Percentiles rank a stretch among this genome's conserved stretches.
These are phyloP conservation scores for Fagopyrum tataricum DNA, from an alignment of 148 eudicot genomes.

Conservation along the genomic window DNA sequence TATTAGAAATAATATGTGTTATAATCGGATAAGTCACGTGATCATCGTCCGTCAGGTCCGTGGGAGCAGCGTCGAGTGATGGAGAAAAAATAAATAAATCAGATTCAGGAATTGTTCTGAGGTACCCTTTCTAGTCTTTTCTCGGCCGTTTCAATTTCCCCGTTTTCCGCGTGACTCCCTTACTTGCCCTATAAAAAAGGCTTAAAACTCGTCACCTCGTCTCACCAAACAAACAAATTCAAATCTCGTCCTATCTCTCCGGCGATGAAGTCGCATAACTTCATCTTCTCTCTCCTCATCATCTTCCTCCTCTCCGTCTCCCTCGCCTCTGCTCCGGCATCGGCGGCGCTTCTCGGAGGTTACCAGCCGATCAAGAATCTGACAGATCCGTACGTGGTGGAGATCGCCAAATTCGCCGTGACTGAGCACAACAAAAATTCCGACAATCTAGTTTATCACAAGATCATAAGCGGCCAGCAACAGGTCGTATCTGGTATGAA, in stretches of 20 bases:
- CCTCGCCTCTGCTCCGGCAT: neutral
- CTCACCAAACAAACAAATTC: neutral
- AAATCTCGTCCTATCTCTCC: neutral
- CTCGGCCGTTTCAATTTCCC: neutral
- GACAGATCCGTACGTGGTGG: conserved; percentile 27
- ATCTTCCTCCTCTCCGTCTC: neutral
- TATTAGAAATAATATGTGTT: no score
- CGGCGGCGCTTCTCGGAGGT: conserved; percentile 20
- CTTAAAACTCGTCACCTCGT: neutral
- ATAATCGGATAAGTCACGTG: no score
- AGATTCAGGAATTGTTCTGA: no score
- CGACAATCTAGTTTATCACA: conserved; percentile 9
- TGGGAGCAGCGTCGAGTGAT: no score
- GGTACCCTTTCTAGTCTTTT: neutral
- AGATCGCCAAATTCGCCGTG: conserved; percentile 45
- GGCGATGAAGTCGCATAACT: neutral
- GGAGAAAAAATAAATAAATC: no score
- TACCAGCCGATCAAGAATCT: conserved; percentile 30
- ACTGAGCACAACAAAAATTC: conserved; percentile 27
- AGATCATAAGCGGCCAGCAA: conserved; percentile 26
- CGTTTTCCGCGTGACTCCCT: conserved; percentile 1
- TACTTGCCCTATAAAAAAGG: neutral
- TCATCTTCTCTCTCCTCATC: neutral
- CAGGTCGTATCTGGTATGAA: conserved; percentile 51
- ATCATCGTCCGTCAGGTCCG: no score